These are phyloP conservation scores for Boletus insuetus DNA, from an alignment of 768 basidiomycete species.

Conservation along the genomic window DNA sequence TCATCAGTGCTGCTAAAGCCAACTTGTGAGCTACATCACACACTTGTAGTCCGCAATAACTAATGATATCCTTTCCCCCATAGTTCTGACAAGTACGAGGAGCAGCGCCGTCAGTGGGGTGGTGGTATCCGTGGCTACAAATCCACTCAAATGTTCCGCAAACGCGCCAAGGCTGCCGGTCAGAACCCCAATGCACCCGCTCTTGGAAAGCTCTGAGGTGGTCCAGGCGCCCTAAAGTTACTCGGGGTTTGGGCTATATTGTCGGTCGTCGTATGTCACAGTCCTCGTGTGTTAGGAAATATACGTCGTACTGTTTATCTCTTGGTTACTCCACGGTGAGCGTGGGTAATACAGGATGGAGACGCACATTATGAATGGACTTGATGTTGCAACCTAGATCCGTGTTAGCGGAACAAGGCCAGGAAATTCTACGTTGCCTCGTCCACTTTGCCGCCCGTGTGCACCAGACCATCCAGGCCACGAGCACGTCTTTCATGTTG, in stretches of 20 bases:
- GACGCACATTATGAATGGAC: background rate
- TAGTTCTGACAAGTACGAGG: slow-evolving; percentile 92
- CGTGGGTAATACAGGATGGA: background rate
- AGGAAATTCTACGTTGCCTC: no score
- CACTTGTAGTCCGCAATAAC: background rate
- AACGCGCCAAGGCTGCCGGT: slow-evolving; percentile 90
- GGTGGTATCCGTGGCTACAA: slow-evolving; percentile 96
- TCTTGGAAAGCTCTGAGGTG: slow-evolving; percentile 61
- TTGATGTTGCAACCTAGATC: no score
- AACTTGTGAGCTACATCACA: slow-evolving; percentile 73
- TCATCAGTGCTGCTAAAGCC: slow-evolving; percentile 91
- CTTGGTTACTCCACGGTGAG: slow-evolving; percentile 4
- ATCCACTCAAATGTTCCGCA: slow-evolving; percentile 88
- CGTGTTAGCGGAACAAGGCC: no score
- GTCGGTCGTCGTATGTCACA: slow-evolving; percentile 12
- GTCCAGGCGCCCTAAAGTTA: background rate
- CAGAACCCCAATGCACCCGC: slow-evolving; percentile 54
- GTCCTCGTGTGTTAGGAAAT: slow-evolving; percentile 18
- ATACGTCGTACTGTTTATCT: slow-evolving; percentile 1
- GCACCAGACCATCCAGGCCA: no score
- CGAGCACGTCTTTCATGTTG: no score
- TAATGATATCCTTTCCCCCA: background rate
- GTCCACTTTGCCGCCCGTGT: no score
- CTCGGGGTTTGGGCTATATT: background rate
- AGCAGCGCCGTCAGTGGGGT: slow-evolving; percentile 89